Evolutionary conservation across 139 green algal species (phyloP).

Genomic region (Chlorella sp.): DNA sequence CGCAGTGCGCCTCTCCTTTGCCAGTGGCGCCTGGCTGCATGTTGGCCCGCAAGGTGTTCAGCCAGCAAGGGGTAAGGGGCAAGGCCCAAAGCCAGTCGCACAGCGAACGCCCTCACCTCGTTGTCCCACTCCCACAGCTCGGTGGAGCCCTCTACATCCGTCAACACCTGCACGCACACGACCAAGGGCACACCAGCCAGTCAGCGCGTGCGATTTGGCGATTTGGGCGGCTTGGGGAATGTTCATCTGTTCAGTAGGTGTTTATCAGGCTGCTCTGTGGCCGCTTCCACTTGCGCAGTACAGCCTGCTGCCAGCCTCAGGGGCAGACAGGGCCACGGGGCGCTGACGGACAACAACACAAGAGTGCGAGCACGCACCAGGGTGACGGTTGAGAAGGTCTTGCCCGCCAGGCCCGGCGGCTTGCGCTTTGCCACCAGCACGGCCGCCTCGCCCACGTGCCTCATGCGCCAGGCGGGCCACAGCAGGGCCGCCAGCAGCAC

Average conservation of each 20-base stretch:
- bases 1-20: too few species aligned
- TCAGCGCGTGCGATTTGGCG: not conserved
- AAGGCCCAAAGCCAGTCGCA: not conserved
- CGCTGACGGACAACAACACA: not conserved
- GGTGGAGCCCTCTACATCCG: conserved; percentile 49
- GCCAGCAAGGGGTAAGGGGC: not conserved
- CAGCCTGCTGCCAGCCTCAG: not conserved
- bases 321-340: not conserved
- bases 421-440: not conserved
- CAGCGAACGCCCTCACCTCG: conserved; percentile 14
- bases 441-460: not conserved
- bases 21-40: too few species aligned
- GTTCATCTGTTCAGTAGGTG: too few species aligned
- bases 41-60: not conserved
- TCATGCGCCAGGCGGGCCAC: too few species aligned
- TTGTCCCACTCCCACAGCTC: conserved; percentile 57
- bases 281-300: not conserved
- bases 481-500: not conserved
- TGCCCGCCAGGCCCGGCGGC: not conserved
- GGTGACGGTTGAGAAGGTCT: not conserved
- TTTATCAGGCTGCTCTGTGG: not conserved
- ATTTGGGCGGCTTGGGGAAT: too few species aligned
- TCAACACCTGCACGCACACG: conserved; percentile 33
- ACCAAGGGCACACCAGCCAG: not conserved
- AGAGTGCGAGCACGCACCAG: not conserved